Evolutionary conservation across 768 basidiomycete species (phyloP).

Genomic region (Daedaleopsis nitida): DNA sequence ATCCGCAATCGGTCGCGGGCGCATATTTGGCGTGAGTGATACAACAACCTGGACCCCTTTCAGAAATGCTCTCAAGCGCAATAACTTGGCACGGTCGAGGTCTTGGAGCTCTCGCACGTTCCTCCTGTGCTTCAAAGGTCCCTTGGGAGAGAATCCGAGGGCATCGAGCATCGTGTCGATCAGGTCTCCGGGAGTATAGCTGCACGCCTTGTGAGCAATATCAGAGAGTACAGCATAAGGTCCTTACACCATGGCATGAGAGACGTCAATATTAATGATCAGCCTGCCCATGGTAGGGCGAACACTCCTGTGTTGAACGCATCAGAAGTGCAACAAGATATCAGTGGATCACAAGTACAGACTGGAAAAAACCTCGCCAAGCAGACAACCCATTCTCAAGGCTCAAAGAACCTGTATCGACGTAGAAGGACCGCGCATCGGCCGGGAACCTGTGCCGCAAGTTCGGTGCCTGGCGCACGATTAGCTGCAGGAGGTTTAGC

Average conservation of each 20-base stretch:
- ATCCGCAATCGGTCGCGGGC: conserved; percentile 38
- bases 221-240: no score
- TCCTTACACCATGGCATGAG: conserved; percentile 18
- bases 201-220: background rate
- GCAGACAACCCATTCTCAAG: conserved; percentile 12
- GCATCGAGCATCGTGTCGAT: conserved; percentile 2
- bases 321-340: no score
- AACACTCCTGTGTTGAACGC: conserved; percentile 19
- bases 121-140: no score
- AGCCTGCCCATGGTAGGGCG: conserved; percentile 18
- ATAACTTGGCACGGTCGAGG: background rate
- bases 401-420: background rate
- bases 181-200: conserved; percentile 12
- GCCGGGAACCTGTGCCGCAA: conserved; percentile 17
- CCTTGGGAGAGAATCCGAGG: background rate
- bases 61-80: conserved; percentile 29
- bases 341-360: no score
- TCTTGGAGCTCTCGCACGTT: conserved; percentile 13
- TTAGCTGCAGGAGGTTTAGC: conserved; percentile 23
- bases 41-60: conserved; percentile 24
- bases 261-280: conserved; percentile 22
- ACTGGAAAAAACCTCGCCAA: conserved; percentile 25
- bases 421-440: conserved; percentile 19
- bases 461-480: conserved; percentile 23
- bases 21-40: conserved; percentile 11